Conservation (phyloP, 2,329 filamentous ascomycete genomes). For the Arthrinium puccinioides region DNA sequence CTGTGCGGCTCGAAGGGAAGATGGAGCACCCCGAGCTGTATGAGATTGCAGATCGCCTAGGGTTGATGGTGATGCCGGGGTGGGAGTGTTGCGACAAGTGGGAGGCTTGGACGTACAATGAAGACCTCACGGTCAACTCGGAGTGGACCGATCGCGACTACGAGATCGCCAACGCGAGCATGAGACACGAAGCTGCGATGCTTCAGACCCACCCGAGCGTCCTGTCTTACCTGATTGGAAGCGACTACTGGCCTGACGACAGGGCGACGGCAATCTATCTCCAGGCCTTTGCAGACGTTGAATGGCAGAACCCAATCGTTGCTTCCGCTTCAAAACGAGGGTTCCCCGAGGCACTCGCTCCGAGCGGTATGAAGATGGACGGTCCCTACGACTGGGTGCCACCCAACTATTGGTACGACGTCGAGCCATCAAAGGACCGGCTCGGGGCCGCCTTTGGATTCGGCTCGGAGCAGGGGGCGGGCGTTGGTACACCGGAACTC, state of each 20-base stretch:
- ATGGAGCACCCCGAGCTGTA: conserved; percentile 57
- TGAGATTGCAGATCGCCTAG: conserved; percentile 48
- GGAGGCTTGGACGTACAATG: conserved; percentile 57
- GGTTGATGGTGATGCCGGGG: conserved; percentile 54
- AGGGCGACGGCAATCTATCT: conserved; percentile 46
- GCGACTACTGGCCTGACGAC: conserved; percentile 57
- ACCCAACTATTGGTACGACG: conserved; percentile 56
- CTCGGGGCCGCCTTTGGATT: conserved; percentile 56
- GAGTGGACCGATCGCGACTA: conserved; percentile 49
- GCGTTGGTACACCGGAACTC: conserved; percentile 54
- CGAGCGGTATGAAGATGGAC: conserved; percentile 58
- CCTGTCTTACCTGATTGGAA: conserved; percentile 51
- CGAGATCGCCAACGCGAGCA: conserved; percentile 41
- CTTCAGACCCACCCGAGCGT: conserved; percentile 54
- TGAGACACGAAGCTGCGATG: conserved; percentile 53
- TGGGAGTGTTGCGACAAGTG: conserved; percentile 66
- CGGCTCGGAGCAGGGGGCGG: conserved; percentile 54
- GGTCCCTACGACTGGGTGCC: conserved; percentile 62
- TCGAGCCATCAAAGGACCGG: conserved; percentile 26
- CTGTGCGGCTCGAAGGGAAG: conserved; percentile 56
- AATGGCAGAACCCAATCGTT: conserved; percentile 52
- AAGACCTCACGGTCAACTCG: conserved; percentile 34
- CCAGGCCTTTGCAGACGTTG: conserved; percentile 36
- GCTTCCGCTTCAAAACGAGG: conserved; percentile 49
- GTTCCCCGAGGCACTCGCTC: conserved; percentile 41